Evolutionary conservation across 768 basidiomycete species (phyloP).

Genomic region (Boletus rubroflammeus): DNA sequence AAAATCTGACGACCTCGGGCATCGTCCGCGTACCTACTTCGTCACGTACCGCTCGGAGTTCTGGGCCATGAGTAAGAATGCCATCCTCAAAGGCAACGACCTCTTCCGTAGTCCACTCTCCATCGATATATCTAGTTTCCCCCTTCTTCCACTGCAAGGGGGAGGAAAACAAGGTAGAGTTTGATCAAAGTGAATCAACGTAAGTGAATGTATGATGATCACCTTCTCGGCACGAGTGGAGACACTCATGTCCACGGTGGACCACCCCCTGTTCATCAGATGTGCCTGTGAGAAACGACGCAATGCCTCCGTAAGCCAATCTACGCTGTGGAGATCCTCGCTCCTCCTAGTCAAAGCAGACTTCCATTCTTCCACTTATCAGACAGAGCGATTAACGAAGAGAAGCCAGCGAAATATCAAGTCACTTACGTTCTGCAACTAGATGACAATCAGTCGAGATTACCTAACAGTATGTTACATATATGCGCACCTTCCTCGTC

Average conservation of each 20-base stretch:
- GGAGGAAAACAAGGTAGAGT: conserved; percentile 2
- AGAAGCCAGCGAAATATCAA: not conserved
- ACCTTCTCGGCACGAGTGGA: conserved; percentile 65
- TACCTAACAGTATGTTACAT: conserved; percentile 13
- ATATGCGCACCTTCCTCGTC: conserved; percentile 60
- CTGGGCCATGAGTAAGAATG: conserved; percentile 68
- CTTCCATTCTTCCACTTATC: conserved; percentile 66
- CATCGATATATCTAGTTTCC: conserved; percentile 64
- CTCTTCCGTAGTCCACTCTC: conserved; percentile 68
- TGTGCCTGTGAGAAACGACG: conserved; percentile 70
- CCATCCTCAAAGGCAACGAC: conserved; percentile 73
- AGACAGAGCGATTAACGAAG: conserved; percentile 1
- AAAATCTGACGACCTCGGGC: conserved; percentile 78
- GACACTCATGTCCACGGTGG: conserved; percentile 61
- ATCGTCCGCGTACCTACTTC: conserved; percentile 68
- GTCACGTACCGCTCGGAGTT: conserved; percentile 73
- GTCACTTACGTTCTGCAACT: conserved; percentile 57
- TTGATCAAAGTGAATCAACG: conserved; percentile 9
- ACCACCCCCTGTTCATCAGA: conserved; percentile 51
- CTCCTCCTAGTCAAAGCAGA: conserved; percentile 49
- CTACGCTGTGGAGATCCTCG: conserved; percentile 58
- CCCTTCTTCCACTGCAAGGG: conserved; percentile 64
- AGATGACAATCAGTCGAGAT: conserved; percentile 20
- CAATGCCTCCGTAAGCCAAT: conserved; percentile 77
- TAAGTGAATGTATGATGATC: conserved; percentile 8